These are phyloP conservation scores for Cyclanthera cordifolia DNA, from an alignment of 306 rosid genomes.

Conservation along the genomic window DNA sequence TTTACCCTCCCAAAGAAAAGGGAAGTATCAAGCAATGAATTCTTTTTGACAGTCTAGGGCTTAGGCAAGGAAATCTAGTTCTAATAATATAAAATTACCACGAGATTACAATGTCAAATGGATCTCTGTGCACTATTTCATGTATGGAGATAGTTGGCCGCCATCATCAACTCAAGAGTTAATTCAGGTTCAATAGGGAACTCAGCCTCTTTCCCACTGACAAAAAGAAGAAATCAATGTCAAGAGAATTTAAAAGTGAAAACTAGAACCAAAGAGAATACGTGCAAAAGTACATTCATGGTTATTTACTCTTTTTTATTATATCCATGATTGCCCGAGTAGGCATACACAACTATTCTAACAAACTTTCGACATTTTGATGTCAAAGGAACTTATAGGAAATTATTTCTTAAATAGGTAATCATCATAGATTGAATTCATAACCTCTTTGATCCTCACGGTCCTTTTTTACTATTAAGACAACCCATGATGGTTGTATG, in stretches of 20 bases:
- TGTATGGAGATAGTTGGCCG: conserved; percentile 87
- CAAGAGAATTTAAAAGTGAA: not conserved
- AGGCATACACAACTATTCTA: no score
- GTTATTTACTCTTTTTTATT: no score
- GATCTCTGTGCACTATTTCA: conserved; percentile 24
- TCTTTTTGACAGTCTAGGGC: not conserved
- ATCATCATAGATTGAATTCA: no score
- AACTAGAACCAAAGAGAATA: not conserved
- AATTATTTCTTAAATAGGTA: no score
- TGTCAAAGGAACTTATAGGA: no score
- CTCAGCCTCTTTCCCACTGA: conserved; percentile 80
- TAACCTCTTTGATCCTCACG: no score
- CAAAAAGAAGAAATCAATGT: conserved; percentile 11
- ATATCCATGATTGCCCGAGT: no score
- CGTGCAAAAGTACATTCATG: not conserved
- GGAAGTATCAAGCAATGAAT: not conserved
- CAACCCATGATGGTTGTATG: no score
- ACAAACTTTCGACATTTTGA: no score
- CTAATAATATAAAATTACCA: not conserved
- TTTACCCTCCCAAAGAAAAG: not conserved
- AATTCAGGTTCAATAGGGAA: conserved; percentile 83
- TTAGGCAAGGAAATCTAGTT: not conserved
- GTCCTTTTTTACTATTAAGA: no score
- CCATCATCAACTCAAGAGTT: conserved; percentile 90
- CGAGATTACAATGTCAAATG: conserved; percentile 18